Evolutionary conservation across 164 flowering plant species (phyloP).

Genomic region (Aristolochia fimbriata): DNA sequence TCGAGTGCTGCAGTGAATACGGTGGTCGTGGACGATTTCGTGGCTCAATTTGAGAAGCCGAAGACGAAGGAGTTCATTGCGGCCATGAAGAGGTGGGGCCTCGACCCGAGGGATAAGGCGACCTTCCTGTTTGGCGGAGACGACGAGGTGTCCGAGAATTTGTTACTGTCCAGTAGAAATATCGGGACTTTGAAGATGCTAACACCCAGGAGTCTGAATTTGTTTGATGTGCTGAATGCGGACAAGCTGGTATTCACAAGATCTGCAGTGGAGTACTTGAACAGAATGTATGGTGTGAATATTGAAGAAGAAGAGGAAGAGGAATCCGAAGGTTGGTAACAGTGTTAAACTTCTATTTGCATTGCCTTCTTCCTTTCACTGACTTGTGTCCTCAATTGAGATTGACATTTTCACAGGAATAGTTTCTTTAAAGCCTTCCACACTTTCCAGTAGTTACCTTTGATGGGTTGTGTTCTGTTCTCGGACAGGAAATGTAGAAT

Average conservation of each 20-base stretch:
- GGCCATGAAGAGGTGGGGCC: slow-evolving; percentile 80
- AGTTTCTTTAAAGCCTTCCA: too few relatives aligned
- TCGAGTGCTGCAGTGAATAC: slow-evolving; percentile 52
- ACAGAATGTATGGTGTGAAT: slow-evolving; percentile 9
- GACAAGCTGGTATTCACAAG: slow-evolving; percentile 12
- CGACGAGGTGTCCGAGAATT: slow-evolving; percentile 52
- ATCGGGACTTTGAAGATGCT: slow-evolving; percentile 72
- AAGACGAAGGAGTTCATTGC: slow-evolving; percentile 83
- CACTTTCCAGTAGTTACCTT: too few relatives aligned
- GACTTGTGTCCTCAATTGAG: too few relatives aligned
- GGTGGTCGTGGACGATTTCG: slow-evolving; percentile 78
- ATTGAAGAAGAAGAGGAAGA: slow-evolving; percentile 3
- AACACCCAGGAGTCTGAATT: slow-evolving; percentile 80
- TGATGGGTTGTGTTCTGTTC: too few relatives aligned
- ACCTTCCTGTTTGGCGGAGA: slow-evolving; percentile 59
- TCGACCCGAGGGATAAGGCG: slow-evolving; percentile 74
- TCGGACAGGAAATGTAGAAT: too few relatives aligned
- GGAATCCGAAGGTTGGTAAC: slow-evolving; percentile 3
- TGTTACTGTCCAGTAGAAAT: slow-evolving; percentile 65
- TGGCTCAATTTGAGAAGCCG: slow-evolving; percentile 62
- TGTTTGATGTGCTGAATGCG: slow-evolving; percentile 79
- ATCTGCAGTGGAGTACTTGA: slow-evolving; percentile 13
- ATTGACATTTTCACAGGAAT: too few relatives aligned
- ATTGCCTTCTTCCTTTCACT: too few relatives aligned
- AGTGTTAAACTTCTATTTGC: too few relatives aligned